phyloP scores from a whole-genome alignment of 2,329 filamentous ascomycete genomes.

The Decorospora gaudefroyi region DNA sequence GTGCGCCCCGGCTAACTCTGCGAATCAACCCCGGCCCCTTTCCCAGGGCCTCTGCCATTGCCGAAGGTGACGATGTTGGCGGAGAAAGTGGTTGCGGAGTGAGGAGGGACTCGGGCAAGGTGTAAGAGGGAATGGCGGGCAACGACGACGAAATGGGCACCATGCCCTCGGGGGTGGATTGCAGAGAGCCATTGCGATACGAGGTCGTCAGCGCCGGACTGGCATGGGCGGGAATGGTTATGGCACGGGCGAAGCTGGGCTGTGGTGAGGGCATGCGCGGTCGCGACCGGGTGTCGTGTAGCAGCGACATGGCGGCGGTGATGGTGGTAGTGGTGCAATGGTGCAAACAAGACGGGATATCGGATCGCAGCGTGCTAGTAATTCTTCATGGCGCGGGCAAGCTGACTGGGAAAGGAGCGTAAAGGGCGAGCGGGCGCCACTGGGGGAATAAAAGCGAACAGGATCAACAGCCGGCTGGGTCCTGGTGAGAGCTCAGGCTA shows the following conservation, averaged over 20 bases:
- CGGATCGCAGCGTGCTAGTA: slow-evolving; percentile 19
- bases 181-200: slow-evolving; percentile 63
- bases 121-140: slow-evolving; percentile 57
- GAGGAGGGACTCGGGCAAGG: slow-evolving; percentile 74
- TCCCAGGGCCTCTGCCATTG: slow-evolving; percentile 65
- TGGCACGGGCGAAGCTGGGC: slow-evolving; percentile 40
- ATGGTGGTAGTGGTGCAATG: slow-evolving; percentile 19
- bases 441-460: slow-evolving; percentile 33
- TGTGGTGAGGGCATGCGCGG: slow-evolving; percentile 43
- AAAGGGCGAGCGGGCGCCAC: slow-evolving; percentile 31
- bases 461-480: slow-evolving; percentile 37
- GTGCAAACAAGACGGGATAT: neutral
- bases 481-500: slow-evolving; percentile 28
- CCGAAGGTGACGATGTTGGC: slow-evolving; percentile 54
- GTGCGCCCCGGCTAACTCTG: slow-evolving; percentile 79
- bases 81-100: slow-evolving; percentile 51
- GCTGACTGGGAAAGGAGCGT: slow-evolving; percentile 22
- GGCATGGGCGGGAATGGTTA: slow-evolving; percentile 47
- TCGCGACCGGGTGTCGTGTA: slow-evolving; percentile 36
- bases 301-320: slow-evolving; percentile 31
- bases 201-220: slow-evolving; percentile 48
- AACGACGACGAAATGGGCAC: slow-evolving; percentile 59
- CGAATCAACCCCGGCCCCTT: slow-evolving; percentile 75
- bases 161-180: slow-evolving; percentile 68
- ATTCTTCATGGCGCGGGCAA: slow-evolving; percentile 35